Percentiles rank a stretch among this genome's conserved stretches.
These are phyloP conservation scores for Beauveria pseudobassiana DNA, from an alignment of 2,329 filamentous ascomycete species.

Conservation along the genomic window DNA sequence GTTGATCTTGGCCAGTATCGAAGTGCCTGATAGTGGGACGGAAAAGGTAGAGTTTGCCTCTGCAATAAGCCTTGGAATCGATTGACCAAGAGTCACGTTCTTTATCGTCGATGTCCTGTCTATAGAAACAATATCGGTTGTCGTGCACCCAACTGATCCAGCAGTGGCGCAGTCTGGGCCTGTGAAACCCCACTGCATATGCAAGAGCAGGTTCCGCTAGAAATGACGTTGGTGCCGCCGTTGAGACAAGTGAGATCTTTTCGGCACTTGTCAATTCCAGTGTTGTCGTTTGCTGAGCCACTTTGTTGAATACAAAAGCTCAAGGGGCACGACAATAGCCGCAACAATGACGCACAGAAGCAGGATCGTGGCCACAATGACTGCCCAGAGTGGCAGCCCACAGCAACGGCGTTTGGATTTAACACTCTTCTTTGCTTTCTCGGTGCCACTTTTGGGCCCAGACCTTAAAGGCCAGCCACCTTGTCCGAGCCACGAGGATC, in stretches of 20 bases:
- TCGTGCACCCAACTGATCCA: slow-evolving; percentile 45
- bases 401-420: slow-evolving; percentile 60
- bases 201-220: slow-evolving; percentile 66
- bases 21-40: slow-evolving; percentile 62
- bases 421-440: slow-evolving; percentile 19
- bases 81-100: slow-evolving; percentile 74
- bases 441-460: background rate
- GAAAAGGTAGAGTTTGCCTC: slow-evolving; percentile 62
- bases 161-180: slow-evolving; percentile 43
- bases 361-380: slow-evolving; percentile 58
- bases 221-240: slow-evolving; percentile 68
- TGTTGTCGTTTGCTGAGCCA: slow-evolving; percentile 27
- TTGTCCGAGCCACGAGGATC: slow-evolving; percentile 35
- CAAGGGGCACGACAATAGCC: slow-evolving; percentile 71
- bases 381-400: slow-evolving; percentile 73
- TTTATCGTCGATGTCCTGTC: slow-evolving; percentile 31
- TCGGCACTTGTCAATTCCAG: slow-evolving; percentile 47
- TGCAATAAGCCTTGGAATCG: slow-evolving; percentile 67
- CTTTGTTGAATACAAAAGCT: slow-evolving; percentile 54
- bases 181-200: slow-evolving; percentile 86
- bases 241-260: slow-evolving; percentile 62
- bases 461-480: slow-evolving; percentile 13
- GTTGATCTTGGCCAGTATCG: slow-evolving; percentile 71
- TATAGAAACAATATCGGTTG: slow-evolving; percentile 36
- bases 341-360: slow-evolving; percentile 67